Evolutionary conservation across 1,284 basidiomycete genomes (phyloP).

Genomic region (Cryptococcus deneoformans): DNA sequence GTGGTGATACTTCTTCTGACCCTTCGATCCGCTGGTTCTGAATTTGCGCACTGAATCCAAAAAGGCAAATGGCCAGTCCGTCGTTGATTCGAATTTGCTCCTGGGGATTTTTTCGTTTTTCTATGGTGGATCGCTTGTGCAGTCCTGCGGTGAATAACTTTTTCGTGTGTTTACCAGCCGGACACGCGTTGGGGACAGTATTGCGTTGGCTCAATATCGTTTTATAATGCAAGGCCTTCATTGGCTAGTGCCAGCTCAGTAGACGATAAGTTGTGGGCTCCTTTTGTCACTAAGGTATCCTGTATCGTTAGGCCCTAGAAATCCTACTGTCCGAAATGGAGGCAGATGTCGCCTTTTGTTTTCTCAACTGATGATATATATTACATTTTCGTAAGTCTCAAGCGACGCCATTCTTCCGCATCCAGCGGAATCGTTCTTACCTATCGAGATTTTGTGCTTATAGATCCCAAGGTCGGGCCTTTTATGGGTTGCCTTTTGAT

Average conservation of each 20-base stretch:
- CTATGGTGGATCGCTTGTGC: no score
- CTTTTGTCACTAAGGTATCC: background rate
- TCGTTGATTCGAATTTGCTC: constrained; percentile 2
- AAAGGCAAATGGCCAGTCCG: constrained; percentile 34
- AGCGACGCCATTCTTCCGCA: background rate
- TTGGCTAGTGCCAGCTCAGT: background rate
- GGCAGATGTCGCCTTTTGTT: no score
- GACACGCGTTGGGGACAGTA: background rate
- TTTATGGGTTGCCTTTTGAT: no score
- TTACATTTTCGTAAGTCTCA: no score
- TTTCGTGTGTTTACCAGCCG: background rate
- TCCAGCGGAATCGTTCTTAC: background rate
- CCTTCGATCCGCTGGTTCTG: background rate
- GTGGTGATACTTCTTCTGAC: background rate
- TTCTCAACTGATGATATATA: no score
- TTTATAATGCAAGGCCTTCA: constrained; percentile 9
- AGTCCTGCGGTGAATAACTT: no score
- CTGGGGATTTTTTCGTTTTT: background rate
- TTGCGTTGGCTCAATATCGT: constrained; percentile 1
- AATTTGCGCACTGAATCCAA: constrained; percentile 19
- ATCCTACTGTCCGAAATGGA: no score
- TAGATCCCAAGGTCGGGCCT: background rate
- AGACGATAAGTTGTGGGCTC: background rate
- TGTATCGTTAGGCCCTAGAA: no score
- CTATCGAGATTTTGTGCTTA: background rate